Percentiles rank a stretch among this genome's conserved stretches.
Conservation (phyloP, 2,329 filamentous ascomycete genomes). For the Penicillium sp. region DNA sequence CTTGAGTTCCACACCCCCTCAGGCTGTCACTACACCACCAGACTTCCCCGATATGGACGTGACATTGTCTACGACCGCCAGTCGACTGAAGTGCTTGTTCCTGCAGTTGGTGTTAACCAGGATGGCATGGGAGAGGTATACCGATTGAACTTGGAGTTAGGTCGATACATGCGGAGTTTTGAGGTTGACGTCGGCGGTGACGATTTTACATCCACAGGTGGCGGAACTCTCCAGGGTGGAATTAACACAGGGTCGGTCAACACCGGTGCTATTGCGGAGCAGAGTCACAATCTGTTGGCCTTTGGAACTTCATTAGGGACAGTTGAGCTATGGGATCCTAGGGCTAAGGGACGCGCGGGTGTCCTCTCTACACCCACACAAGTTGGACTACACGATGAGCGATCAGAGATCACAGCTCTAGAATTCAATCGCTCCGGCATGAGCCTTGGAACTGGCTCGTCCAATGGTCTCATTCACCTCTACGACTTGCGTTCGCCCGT, state of each 20-base stretch:
- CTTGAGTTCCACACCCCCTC: conserved; percentile 90
- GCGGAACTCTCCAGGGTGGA: conserved; percentile 78
- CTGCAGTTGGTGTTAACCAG: conserved; percentile 79
- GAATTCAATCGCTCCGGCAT: conserved; percentile 83
- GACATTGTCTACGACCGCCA: conserved; percentile 81
- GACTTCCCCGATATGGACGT: conserved; percentile 87
- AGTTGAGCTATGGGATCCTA: conserved; percentile 93
- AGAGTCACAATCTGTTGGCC: conserved; percentile 82
- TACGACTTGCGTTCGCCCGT: conserved; percentile 89
- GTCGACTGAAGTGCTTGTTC: conserved; percentile 80
- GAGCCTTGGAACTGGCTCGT: conserved; percentile 82
- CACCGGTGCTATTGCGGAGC: conserved; percentile 78
- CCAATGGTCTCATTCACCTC: conserved; percentile 79
- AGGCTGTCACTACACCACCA: conserved; percentile 83
- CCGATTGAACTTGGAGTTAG: conserved; percentile 83
- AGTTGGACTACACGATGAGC: conserved; percentile 37
- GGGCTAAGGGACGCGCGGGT: conserved; percentile 77
- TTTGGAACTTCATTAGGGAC: conserved; percentile 96
- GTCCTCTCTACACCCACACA: conserved; percentile 61
- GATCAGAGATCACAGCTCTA: conserved; percentile 74
- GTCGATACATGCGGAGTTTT: conserved; percentile 91
- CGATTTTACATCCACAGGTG: conserved; percentile 64
- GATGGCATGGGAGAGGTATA: conserved; percentile 92
- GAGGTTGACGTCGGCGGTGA: conserved; percentile 87
- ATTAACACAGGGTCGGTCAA: conserved; percentile 85